Conservation (phyloP, 208 protist species). For the Trypanosoma avium region DNA sequence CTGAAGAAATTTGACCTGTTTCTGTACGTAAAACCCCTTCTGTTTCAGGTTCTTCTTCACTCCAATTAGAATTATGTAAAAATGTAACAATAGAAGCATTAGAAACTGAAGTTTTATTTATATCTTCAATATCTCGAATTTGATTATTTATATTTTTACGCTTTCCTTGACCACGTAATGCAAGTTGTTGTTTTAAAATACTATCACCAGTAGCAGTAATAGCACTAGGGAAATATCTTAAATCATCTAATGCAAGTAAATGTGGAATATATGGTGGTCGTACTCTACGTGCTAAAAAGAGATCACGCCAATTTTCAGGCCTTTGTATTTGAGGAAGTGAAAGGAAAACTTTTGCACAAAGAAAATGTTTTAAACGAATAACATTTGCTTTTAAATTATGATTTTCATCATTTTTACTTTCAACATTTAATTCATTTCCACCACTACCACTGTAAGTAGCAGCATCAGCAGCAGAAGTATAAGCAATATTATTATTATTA, state of each 20-base stretch:
- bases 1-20: no score
- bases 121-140: neutral
- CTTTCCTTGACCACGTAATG: conserved; percentile 34
- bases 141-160: neutral
- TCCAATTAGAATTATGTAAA: neutral
- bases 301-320: conserved; percentile 61
- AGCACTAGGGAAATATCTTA: conserved; percentile 82
- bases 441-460: conserved; percentile 10
- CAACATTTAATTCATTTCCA: neutral
- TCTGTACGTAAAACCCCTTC: no score
- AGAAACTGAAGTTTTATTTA: neutral
- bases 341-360: conserved; percentile 20
- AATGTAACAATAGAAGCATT: neutral
- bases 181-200: conserved; percentile 61
- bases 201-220: conserved; percentile 77
- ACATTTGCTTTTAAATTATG: neutral
- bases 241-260: conserved; percentile 73
- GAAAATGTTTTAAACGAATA: neutral
- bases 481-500: no score
- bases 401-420: neutral
- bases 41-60: neutral
- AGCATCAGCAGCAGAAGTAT: no score
- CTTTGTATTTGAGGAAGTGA: conserved; percentile 23
- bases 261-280: conserved; percentile 63
- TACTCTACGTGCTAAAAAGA: conserved; percentile 55